These are phyloP conservation scores for Lentinula boryana DNA, from an alignment of 768 basidiomycete genomes.

Conservation along the genomic window DNA sequence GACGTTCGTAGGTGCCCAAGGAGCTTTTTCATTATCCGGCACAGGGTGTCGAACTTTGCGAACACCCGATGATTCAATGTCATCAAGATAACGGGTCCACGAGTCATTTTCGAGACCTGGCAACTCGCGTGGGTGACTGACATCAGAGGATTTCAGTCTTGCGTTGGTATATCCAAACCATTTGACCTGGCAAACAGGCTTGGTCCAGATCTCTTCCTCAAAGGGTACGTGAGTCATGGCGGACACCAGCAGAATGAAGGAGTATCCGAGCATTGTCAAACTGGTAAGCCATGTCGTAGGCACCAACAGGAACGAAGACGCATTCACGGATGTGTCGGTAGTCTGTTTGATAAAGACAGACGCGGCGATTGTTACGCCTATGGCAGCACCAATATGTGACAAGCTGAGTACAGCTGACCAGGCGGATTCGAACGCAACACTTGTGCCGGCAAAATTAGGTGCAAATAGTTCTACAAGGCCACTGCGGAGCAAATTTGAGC, in stretches of 20 bases:
- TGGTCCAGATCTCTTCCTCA: constrained; percentile 46
- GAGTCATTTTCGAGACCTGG: constrained; percentile 22
- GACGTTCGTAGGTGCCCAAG: constrained; percentile 40
- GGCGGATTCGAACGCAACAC: constrained; percentile 44
- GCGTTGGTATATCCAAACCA: constrained; percentile 42
- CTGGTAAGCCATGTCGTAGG: constrained; percentile 43
- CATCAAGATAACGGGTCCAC: constrained; percentile 10
- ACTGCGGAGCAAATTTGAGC: constrained; percentile 15
- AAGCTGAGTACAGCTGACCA: constrained; percentile 48
- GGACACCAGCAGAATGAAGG: constrained; percentile 44
- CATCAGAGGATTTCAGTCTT: constrained; percentile 1
- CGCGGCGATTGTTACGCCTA: constrained; percentile 8
- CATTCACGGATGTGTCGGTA: constrained; percentile 36
- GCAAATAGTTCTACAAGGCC: constrained; percentile 22
- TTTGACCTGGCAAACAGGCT: constrained; percentile 42
- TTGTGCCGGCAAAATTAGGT: constrained; percentile 28
- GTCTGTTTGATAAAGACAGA: constrained; percentile 4
- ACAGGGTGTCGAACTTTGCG: constrained; percentile 12
- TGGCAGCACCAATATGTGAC: constrained; percentile 30
- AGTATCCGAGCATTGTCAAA: constrained; percentile 44
- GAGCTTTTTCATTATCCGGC: constrained; percentile 28
- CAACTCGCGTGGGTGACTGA: not conserved
- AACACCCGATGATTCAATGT: constrained; percentile 7
- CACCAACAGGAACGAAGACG: constrained; percentile 41
- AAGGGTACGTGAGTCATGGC: constrained; percentile 36